Percentiles rank a stretch among this genome's conserved stretches.
Conservation (phyloP, 257 asterid genomes). For the Paulownia fortunei region DNA sequence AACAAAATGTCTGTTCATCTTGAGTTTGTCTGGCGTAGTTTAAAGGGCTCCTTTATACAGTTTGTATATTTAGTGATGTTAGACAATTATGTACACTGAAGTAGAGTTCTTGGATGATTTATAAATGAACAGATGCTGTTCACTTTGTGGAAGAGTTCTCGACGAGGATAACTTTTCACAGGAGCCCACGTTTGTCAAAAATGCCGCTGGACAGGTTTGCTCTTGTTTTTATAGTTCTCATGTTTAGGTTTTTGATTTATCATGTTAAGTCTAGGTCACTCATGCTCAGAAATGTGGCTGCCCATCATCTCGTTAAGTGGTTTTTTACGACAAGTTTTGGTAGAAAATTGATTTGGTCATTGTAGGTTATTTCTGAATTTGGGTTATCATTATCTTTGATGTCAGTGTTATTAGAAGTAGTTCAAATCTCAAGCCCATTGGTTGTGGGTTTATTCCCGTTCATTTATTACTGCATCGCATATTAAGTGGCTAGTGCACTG, state of each 20-base stretch:
- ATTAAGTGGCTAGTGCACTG: not conserved
- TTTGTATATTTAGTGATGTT: not conserved
- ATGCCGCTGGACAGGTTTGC: conserved; percentile 69
- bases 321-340: not conserved
- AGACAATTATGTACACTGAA: not conserved
- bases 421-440: not conserved
- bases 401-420: not conserved
- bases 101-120: conserved; percentile 18
- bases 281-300: not conserved
- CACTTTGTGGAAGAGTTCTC: conserved; percentile 68
- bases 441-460: not conserved
- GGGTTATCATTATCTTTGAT: not conserved
- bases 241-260: not conserved
- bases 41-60: not conserved
- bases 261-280: not conserved
- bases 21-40: not conserved
- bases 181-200: conserved; percentile 64
- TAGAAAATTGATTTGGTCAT: conserved; percentile 7
- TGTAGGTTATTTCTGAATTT: not conserved
- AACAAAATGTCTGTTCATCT: not conserved
- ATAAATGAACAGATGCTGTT: conserved; percentile 59
- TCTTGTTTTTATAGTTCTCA: conserved; percentile 4
- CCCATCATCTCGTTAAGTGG: not conserved
- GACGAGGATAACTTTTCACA: conserved; percentile 58
- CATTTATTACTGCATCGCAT: not conserved